Base-by-base conservation (phyloP, 176 grass and related monocot genomes). In the Carex littledalei region DNA sequence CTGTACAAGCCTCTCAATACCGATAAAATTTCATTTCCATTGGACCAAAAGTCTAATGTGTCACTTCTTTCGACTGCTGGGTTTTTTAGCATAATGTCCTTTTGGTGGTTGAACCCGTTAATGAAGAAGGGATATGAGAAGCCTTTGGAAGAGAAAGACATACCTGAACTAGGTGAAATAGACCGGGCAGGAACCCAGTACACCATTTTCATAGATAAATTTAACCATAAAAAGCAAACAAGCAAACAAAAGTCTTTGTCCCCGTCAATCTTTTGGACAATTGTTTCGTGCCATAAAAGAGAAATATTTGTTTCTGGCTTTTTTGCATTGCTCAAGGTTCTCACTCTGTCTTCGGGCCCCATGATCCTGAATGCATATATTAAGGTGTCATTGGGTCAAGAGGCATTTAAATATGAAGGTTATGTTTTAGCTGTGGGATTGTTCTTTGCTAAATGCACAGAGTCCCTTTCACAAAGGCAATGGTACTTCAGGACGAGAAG, bases 51-150 rank as follows among this genome's bases (percentile, higher is more conserved):
- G 59, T 60, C 16, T 35, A 34, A 65, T 69, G 85, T 85, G 5
- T 89, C 93, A 65, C 76, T 83, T 32, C 93, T 95, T 69, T 90
- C 91, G 18, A 85, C 84, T 84, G 93, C 93, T 81, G 88, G 89
- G 0, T 85, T 89, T 80, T 86, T 95, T 68, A 95, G 91, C 58
- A 54, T 77, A 50, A 92, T 98, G 91, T 85, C 93, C 17, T 98
- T 98, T 80, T 93, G 93, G 93, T 98, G 95, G 93, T 49, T 98
- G 66, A 98, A 95, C 47, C 79, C 85, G 26, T 85, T 98, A 86
- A 95, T 98, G 88, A 95, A 90, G 86, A 89, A 84, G 85, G 95
- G 95, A 29, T 90, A 90, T 39, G 69, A 88, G 63, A 98, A 90
- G n/a, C 95, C 91, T 34, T 87, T 98, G 8, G 95, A 98, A 84